These are phyloP conservation scores for Agroathelia rolfsii DNA, from an alignment of 1,284 basidiomycete species.

Conservation along the genomic window DNA sequence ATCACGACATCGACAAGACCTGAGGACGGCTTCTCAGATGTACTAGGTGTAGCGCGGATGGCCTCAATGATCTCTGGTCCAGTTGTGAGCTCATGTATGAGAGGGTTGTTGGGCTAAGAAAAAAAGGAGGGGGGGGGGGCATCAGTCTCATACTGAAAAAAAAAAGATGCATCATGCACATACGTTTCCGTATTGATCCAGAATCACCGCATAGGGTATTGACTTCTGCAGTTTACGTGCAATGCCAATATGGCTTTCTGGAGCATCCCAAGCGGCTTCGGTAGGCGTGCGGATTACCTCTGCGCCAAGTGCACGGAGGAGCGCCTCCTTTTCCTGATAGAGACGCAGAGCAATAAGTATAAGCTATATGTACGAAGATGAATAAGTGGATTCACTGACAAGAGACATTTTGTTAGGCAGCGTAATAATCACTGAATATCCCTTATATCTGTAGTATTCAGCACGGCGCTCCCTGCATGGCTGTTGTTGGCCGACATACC, in stretches of 20 bases:
- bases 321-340: constrained; percentile 82
- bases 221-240: constrained; percentile 69
- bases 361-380: constrained; percentile 3
- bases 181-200: constrained; percentile 84
- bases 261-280: constrained; percentile 76
- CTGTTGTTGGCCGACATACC: constrained; percentile 32
- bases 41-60: constrained; percentile 52
- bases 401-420: constrained; percentile 95
- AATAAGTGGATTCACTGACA: constrained; percentile 25
- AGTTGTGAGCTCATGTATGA: constrained; percentile 82
- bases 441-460: constrained; percentile 79
- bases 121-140: constrained; percentile 9
- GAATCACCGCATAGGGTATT: constrained; percentile 81
- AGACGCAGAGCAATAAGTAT: not conserved
- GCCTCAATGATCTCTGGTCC: constrained; percentile 84
- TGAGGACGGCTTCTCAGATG: constrained; percentile 43
- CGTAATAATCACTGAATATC: constrained; percentile 89
- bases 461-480: constrained; percentile 27
- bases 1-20: constrained; percentile 76
- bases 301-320: constrained; percentile 85
- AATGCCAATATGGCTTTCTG: constrained; percentile 88
- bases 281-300: constrained; percentile 94
- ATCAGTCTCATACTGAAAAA: not conserved
- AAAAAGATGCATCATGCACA: constrained; percentile 17
- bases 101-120: constrained; percentile 69